A percentile compares a stretch with the other conserved stretches of the same genome.
phyloP scores from a whole-genome alignment of 768 basidiomycete species.

The Russula compacta region DNA sequence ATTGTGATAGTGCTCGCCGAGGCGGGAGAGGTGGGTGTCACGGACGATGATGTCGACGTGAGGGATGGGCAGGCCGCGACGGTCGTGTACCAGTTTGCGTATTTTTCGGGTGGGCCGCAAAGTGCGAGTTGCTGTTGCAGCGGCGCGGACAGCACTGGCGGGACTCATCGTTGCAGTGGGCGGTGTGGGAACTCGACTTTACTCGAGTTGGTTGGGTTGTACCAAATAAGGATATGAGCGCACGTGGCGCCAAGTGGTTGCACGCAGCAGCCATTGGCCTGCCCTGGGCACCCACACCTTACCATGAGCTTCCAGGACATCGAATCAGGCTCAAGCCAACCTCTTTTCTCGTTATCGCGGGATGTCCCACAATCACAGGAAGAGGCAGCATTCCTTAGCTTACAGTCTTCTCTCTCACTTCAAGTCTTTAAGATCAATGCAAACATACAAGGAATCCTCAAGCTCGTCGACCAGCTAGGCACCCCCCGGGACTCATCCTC shows the following conservation, averaged over 20 bases:
- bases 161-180: neutral
- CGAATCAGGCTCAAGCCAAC: conserved; percentile 34
- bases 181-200: too few relatives aligned
- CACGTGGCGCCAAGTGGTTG: neutral
- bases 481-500: conserved; percentile 69
- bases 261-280: too few relatives aligned
- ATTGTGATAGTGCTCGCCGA: conserved; percentile 74
- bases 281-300: neutral
- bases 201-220: too few relatives aligned
- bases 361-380: conserved; percentile 37
- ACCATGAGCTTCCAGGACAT: conserved; percentile 46
- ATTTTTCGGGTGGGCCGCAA: conserved; percentile 8
- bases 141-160: neutral
- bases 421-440: conserved; percentile 99
- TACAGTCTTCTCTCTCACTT: conserved; percentile 76
- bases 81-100: conserved; percentile 35
- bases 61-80: conserved; percentile 60
- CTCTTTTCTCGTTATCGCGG: conserved; percentile 23
- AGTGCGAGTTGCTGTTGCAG: neutral
- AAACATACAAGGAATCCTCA: conserved; percentile 91
- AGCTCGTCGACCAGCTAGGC: conserved; percentile 94
- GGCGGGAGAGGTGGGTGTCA: conserved; percentile 63
- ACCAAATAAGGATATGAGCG: neutral
- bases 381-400: conserved; percentile 63
- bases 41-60: conserved; percentile 57